Evolutionary conservation across 257 asterid species (phyloP), one percentile per base, ranked within the genome.

Genomic region (Solanum etuberosum): DNA sequence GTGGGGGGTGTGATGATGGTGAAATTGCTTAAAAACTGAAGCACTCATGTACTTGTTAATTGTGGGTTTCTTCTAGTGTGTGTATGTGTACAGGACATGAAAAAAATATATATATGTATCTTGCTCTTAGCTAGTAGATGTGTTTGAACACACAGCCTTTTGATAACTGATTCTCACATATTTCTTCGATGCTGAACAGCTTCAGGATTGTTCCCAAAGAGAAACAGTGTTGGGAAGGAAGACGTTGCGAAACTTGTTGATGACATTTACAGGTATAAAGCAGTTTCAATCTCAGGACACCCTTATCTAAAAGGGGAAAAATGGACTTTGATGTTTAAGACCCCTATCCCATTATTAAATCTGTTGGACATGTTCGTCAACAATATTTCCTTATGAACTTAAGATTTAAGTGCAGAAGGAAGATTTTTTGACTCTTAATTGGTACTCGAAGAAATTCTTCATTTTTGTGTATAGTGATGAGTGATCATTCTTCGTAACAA

Each of bases 211-310:
- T 91, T 94, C 95, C 91, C 97, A 71, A 97, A 93, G 93, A 97
- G 93, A 92, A 90, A 91, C 91, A 92, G 92, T 82, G 93, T 93
- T 88, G 92, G 94, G 76, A 96, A 92, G 93, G 94, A 94, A 84
- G 96, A 91, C 83, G 97, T 95, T 84, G 98, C 98, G 11, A 96
- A 95, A 92, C 91, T 96, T 51, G 92, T 97, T 27, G 98, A 95
- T 90, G 99, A 97, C 88, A 97, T 94, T 88, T 93, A 95, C 94
- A 93, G 98, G 99, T 93, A 46, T 83, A 89, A 83, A 37, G 73
- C 88, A 85, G 29, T 86, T 85, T 82, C 29, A 81, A 46, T 81
- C 31, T 31, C 12, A 31, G 68, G 43, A 48, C 34, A 29, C 68
- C 48, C 42, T 31, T 81, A 18, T 48, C 27, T 31, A 25, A 48